A percentile compares a stretch with the other conserved stretches of the same genome.
These are phyloP conservation scores for Secale cereale DNA, from an alignment of 176 grass and related monocot genomes.

Conservation along the genomic window DNA sequence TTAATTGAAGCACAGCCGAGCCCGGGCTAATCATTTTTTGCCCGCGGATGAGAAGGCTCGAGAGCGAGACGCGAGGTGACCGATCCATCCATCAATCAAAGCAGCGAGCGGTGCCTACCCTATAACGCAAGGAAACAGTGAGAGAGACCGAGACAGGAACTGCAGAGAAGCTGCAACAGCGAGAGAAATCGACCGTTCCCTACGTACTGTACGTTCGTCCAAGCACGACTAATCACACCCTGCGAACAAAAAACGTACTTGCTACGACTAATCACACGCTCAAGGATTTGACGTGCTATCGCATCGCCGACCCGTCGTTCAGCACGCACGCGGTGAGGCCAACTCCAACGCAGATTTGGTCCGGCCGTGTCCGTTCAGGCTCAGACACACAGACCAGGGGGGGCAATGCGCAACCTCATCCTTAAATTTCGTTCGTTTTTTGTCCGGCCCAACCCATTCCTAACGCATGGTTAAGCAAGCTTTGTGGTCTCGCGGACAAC, in stretches of 20 bases:
- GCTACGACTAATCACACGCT: neutral
- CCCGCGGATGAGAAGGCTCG: neutral
- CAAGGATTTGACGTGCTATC: neutral
- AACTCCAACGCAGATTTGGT: too few relatives aligned
- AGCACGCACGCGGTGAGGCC: too few relatives aligned
- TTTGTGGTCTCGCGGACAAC: too few relatives aligned
- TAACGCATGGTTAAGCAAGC: too few relatives aligned
- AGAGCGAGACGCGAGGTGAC: neutral
- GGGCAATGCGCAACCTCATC: too few relatives aligned
- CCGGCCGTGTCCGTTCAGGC: too few relatives aligned
- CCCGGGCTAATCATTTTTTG: neutral
- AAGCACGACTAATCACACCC: too few relatives aligned
- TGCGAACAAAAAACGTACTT: too few relatives aligned
- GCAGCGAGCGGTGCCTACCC: neutral
- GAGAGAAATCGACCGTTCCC: neutral
- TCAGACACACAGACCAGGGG: too few relatives aligned
- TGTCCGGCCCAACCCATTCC: too few relatives aligned
- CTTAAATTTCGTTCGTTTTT: too few relatives aligned
- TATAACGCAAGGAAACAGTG: neutral
- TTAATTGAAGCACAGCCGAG: neutral
- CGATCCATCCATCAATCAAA: neutral
- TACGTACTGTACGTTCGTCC: neutral
- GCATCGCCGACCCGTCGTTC: neutral
- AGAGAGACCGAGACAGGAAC: neutral
- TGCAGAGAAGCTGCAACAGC: neutral